Evolutionary conservation across 805 yeast genomes (phyloP).

Genomic region (Saccharomycopsis fermentans): DNA sequence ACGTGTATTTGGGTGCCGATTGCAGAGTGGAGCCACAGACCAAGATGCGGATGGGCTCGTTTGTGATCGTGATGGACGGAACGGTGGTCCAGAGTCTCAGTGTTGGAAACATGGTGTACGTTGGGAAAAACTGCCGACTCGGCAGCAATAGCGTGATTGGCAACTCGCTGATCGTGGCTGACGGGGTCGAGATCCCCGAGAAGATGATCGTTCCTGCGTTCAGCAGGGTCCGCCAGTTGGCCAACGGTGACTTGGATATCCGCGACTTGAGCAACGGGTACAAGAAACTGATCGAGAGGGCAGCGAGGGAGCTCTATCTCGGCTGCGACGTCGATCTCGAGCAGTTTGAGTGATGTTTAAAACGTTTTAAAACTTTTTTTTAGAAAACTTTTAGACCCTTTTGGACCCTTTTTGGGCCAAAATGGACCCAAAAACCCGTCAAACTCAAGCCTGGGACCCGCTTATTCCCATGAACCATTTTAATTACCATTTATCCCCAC

Average conservation of each 20-base stretch:
- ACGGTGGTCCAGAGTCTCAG: slow-evolving; percentile 27
- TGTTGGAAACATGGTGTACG: slow-evolving; percentile 37
- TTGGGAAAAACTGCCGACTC: slow-evolving; percentile 33
- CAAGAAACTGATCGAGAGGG: slow-evolving; percentile 16
- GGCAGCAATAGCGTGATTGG: slow-evolving; percentile 30
- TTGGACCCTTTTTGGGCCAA: too few relatives aligned
- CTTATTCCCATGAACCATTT: too few relatives aligned
- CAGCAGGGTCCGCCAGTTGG: slow-evolving; percentile 27
- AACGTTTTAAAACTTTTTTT: too few relatives aligned
- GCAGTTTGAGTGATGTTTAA: not conserved
- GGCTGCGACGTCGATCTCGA: not conserved
- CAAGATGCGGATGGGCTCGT: slow-evolving; percentile 34
- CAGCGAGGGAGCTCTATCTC: slow-evolving; percentile 17
- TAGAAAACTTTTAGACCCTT: too few relatives aligned
- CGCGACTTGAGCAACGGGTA: slow-evolving; percentile 20
- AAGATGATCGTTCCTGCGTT: slow-evolving; percentile 39
- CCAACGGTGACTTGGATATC: slow-evolving; percentile 9
- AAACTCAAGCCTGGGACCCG: too few relatives aligned
- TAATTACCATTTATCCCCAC: too few relatives aligned
- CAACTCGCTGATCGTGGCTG: slow-evolving; percentile 39
- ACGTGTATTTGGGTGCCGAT: not conserved
- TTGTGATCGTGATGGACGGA: slow-evolving; percentile 29
- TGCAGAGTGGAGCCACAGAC: slow-evolving; percentile 16
- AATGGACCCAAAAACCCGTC: too few relatives aligned
- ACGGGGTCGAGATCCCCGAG: slow-evolving; percentile 31